These are phyloP conservation scores for Acacia crassicarpa DNA, from an alignment of 306 rosid genomes.

Conservation along the genomic window DNA sequence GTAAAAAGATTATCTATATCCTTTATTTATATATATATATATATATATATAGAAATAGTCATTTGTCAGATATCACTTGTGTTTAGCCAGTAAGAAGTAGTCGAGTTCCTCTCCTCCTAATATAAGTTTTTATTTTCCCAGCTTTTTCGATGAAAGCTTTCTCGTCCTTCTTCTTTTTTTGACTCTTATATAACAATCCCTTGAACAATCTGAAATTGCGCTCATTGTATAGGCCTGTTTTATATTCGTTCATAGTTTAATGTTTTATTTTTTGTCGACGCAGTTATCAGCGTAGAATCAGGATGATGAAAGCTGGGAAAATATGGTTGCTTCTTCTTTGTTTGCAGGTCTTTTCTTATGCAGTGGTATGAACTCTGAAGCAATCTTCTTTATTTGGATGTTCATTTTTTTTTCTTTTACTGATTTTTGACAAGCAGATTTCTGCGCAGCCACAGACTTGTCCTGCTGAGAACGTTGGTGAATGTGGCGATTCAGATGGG, in stretches of 20 bases:
- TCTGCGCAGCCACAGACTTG: conserved; percentile 57
- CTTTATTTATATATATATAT: too few relatives aligned
- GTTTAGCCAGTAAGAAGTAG: too few relatives aligned
- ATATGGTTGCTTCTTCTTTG: conserved; percentile 47
- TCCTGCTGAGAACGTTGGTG: conserved; percentile 53
- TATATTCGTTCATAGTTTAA: not conserved
- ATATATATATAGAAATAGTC: too few relatives aligned
- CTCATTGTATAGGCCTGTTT: not conserved
- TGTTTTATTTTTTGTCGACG: not conserved
- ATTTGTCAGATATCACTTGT: too few relatives aligned
- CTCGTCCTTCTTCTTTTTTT: not conserved
- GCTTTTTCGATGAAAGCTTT: too few relatives aligned
- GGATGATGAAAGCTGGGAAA: conserved; percentile 54
- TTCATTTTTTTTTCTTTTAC: too few relatives aligned
- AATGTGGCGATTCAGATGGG: conserved; percentile 54
- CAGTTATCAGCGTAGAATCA: conserved; percentile 30
- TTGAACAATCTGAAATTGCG: not conserved
- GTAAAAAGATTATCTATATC: too few relatives aligned
- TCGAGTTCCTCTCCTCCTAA: too few relatives aligned
- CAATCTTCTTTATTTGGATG: not conserved
- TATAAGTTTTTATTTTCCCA: too few relatives aligned
- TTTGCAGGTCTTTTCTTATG: conserved; percentile 38
- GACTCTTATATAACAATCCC: not conserved
- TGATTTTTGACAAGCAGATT: conserved; percentile 34
- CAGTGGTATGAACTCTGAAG: conserved; percentile 49